A percentile compares a stretch with the other conserved stretches of the same genome.
These are phyloP conservation scores for Silene coronaria DNA, from an alignment of 179 eudicot species.

Conservation along the genomic window DNA sequence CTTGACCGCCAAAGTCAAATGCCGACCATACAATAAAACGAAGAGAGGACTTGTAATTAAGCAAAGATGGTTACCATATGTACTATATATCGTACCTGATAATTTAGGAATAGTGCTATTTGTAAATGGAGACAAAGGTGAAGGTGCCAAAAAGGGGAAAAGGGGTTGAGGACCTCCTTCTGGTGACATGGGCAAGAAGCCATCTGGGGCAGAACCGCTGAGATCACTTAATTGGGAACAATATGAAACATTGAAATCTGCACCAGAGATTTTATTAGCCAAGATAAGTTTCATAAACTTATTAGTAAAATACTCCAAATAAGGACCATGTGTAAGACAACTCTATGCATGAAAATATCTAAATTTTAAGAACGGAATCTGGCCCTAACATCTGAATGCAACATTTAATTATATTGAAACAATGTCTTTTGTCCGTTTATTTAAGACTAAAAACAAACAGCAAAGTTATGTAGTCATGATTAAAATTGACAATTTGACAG, in stretches of 20 bases:
- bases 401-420: too few relatives aligned
- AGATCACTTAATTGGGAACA: conserved; percentile 29
- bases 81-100: conserved; percentile 80
- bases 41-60: background rate
- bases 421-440: too few relatives aligned
- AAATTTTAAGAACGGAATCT: background rate
- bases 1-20: background rate
- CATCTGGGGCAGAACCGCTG: conserved; percentile 32
- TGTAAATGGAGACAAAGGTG: conserved; percentile 87
- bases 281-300: background rate
- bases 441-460: too few relatives aligned
- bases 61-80: background rate
- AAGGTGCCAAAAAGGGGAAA: conserved; percentile 78
- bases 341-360: background rate
- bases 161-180: conserved; percentile 73
- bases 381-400: too few relatives aligned
- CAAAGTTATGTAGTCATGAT: too few relatives aligned
- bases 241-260: conserved; percentile 38
- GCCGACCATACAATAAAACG: background rate
- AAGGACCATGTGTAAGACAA: background rate
- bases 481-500: too few relatives aligned
- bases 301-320: background rate
- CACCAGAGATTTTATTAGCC: conserved; percentile 19
- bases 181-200: conserved; percentile 62
- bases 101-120: conserved; percentile 74